Conservation (phyloP, 345 rosid species). For the Boechera divaricarpa region DNA sequence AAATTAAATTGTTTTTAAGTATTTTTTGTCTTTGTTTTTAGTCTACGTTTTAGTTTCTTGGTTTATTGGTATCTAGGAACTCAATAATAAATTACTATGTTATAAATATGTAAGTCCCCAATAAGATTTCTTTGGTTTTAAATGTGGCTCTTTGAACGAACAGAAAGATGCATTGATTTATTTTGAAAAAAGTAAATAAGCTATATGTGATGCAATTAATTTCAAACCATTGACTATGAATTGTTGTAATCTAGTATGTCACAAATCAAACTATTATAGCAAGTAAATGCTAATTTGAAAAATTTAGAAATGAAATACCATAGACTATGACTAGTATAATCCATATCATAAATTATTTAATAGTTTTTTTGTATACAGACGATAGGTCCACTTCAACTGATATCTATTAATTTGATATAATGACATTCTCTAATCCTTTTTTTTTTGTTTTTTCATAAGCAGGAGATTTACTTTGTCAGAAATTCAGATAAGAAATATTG, state of each 20-base stretch:
- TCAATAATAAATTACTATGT: not conserved
- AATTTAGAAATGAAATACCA: not conserved
- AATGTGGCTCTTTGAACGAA: conserved; percentile 18
- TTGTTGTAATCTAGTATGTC: not conserved
- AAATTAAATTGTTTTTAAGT: not conserved
- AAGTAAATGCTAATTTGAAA: not conserved
- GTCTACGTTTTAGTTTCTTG: not conserved
- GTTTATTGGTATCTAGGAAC: not conserved
- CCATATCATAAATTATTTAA: not conserved
- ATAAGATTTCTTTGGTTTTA: conserved; percentile 24
- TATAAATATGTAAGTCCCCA: not conserved
- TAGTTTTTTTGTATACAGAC: not conserved
- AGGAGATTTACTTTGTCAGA: conserved; percentile 65
- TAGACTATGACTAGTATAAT: conserved; percentile 22
- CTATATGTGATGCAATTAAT: conserved; percentile 3
- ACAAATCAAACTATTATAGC: not conserved
- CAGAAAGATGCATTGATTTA: conserved; percentile 25
- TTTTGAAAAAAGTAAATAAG: not conserved
- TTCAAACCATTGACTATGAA: conserved; percentile 2
- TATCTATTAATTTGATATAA: conserved; percentile 34
- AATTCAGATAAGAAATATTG: conserved; percentile 62
- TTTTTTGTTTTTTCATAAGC: conserved; percentile 49
- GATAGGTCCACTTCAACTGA: not conserved
- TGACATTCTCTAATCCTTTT: conserved; percentile 42
- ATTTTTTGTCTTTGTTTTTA: not conserved